Percentiles rank a stretch among this genome's conserved stretches.
Evolutionary conservation across 768 basidiomycete genomes (phyloP).

Genomic region (Naganishia kalamii): DNA sequence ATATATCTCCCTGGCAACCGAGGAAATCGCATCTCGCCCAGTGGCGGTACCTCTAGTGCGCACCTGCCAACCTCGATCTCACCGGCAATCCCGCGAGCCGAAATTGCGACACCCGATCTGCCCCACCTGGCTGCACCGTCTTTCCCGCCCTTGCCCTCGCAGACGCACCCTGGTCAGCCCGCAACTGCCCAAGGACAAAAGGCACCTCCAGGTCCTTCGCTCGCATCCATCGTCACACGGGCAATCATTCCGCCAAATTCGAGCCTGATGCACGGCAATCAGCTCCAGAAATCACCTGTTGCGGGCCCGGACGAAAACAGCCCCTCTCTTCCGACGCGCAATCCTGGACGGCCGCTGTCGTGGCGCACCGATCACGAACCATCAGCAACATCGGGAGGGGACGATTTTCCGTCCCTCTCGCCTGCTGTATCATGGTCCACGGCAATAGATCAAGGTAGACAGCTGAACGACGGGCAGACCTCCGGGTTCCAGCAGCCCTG

Average conservation of each 20-base stretch:
- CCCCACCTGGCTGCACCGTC: constrained; percentile 27
- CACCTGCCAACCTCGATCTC: constrained; percentile 15
- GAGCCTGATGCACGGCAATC: not conserved
- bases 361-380: constrained; percentile 12
- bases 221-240: constrained; percentile 44
- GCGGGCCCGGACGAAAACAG: not conserved
- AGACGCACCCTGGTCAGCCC: constrained; percentile 1
- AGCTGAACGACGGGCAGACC: not conserved
- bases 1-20: constrained; percentile 38
- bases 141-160: constrained; percentile 41
- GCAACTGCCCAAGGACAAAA: not conserved
- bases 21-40: not conserved
- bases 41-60: constrained; percentile 26
- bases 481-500: not conserved
- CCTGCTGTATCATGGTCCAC: constrained; percentile 6
- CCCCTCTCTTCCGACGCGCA: not conserved
- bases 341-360: not conserved
- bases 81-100: not conserved
- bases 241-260: constrained; percentile 32
- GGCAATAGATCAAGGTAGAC: not conserved
- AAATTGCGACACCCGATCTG: not conserved
- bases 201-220: constrained; percentile 31
- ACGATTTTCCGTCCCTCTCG: constrained; percentile 18
- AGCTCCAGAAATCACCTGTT: not conserved
- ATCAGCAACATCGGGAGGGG: constrained; percentile 7